Percentiles rank a stretch among this genome's conserved stretches.
These are phyloP conservation scores for Raffaelea albimanens DNA, from an alignment of 2,329 filamentous ascomycete genomes.

Conservation along the genomic window DNA sequence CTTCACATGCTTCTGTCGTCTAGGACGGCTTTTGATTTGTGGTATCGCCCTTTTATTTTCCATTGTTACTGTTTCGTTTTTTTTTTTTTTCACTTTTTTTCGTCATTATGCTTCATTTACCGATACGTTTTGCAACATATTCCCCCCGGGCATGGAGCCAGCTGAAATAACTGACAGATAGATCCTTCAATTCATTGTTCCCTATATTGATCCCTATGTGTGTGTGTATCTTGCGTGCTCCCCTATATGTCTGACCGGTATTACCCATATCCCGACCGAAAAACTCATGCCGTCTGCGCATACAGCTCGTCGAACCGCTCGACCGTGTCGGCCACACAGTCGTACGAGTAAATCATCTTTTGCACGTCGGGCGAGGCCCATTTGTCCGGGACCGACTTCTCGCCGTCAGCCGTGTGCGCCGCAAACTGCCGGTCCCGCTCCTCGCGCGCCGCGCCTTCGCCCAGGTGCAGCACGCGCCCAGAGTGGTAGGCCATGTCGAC, in stretches of 20 bases:
- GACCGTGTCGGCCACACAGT: constrained; percentile 46
- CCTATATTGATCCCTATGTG: too few species aligned
- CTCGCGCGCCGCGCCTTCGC: constrained; percentile 47
- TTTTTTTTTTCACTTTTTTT: background rate
- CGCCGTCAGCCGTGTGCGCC: constrained; percentile 32
- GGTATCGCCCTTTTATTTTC: background rate
- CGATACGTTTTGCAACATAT: background rate
- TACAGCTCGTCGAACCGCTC: constrained; percentile 42
- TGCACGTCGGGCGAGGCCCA: constrained; percentile 64
- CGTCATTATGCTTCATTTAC: background rate
- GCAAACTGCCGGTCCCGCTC: constrained; percentile 49
- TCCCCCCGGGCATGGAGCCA: background rate
- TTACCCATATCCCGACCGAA: background rate
- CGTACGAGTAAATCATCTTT: constrained; percentile 54
- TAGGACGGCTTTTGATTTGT: background rate
- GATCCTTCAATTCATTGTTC: too few species aligned
- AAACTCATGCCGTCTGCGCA: constrained; percentile 16
- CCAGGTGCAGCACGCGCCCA: constrained; percentile 46
- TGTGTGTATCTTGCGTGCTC: too few species aligned
- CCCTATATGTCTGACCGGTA: too few species aligned
- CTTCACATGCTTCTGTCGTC: too few species aligned
- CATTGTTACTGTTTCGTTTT: background rate
- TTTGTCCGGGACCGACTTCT: constrained; percentile 51
- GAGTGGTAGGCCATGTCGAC: constrained; percentile 44
- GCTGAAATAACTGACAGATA: too few species aligned